A percentile compares a stretch with the other conserved stretches of the same genome.
phyloP scores from a whole-genome alignment of 371 early-diverging fungal species.

The Mucor irregularis region DNA sequence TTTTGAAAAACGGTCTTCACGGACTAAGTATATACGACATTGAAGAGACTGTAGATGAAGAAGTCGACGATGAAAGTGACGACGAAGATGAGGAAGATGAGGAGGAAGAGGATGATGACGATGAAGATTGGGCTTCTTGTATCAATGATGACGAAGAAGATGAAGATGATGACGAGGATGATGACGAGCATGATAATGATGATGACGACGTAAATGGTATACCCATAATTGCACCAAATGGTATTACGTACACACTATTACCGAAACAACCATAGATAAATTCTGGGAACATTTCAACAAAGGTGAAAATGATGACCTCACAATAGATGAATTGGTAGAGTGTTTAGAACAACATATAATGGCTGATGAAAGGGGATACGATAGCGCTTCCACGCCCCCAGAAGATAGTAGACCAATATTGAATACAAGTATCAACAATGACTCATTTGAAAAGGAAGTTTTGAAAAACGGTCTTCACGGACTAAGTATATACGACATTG shows the following conservation, averaged over 20 bases:
- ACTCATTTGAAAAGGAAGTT: too few species aligned
- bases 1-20: too few species aligned
- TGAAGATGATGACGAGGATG: slow-evolving; percentile 12
- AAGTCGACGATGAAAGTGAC: slow-evolving; percentile 21
- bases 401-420: too few species aligned
- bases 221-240: neutral
- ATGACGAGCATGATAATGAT: slow-evolving; percentile 24
- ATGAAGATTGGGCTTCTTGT: too few species aligned
- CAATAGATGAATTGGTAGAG: slow-evolving; percentile 67
- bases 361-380: slow-evolving; percentile 23
- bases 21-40: too few species aligned
- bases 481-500: too few species aligned
- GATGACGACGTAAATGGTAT: slow-evolving; percentile 8
- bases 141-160: slow-evolving; percentile 3
- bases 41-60: neutral
- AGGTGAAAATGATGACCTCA: slow-evolving; percentile 61
- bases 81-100: slow-evolving; percentile 20
- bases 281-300: slow-evolving; percentile 66
- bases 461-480: too few species aligned
- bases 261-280: slow-evolving; percentile 50
- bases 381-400: too few species aligned
- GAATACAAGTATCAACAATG: too few species aligned
- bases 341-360: slow-evolving; percentile 59
- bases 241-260: too few species aligned
- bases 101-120: slow-evolving; percentile 3